phyloP scores from a whole-genome alignment of 306 rosid genomes.

The Cucumis hystrix region DNA sequence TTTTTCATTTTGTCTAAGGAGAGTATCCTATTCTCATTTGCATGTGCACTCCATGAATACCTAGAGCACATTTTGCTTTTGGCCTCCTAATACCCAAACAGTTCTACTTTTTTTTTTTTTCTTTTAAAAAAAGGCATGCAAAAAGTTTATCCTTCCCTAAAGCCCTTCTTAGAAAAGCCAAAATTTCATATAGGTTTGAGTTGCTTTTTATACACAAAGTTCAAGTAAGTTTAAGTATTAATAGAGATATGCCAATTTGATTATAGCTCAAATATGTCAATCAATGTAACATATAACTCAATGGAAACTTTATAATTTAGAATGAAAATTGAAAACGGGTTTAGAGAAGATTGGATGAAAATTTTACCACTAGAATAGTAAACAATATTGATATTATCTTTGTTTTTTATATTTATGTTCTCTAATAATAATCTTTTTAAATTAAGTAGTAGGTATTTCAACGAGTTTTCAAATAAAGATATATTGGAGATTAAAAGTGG shows the following conservation, averaged over 20 bases:
- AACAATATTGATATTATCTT: no score
- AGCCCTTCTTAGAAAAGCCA: neutral
- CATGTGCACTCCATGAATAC: neutral
- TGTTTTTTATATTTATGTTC: neutral
- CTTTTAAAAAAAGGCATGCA: neutral
- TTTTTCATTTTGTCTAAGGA: neutral
- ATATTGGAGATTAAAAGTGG: neutral
- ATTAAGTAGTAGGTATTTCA: neutral
- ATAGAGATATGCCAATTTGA: no score
- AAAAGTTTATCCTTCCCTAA: neutral
- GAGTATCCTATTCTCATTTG: neutral
- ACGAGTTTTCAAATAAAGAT: neutral
- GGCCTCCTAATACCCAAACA: neutral
- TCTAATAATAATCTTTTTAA: neutral
- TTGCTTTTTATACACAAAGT: no score
- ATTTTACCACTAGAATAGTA: no score
- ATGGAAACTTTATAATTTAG: no score
- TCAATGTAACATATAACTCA: no score
- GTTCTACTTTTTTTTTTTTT: neutral
- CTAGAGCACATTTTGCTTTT: neutral
- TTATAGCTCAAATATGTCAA: no score
- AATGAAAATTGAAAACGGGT: no score
- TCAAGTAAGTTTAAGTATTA: no score
- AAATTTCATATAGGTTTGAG: neutral
- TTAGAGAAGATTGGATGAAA: no score